These are phyloP conservation scores for Hyphodiscus hymeniophilus DNA, from an alignment of 495 filamentous ascomycete genomes.

Conservation along the genomic window DNA sequence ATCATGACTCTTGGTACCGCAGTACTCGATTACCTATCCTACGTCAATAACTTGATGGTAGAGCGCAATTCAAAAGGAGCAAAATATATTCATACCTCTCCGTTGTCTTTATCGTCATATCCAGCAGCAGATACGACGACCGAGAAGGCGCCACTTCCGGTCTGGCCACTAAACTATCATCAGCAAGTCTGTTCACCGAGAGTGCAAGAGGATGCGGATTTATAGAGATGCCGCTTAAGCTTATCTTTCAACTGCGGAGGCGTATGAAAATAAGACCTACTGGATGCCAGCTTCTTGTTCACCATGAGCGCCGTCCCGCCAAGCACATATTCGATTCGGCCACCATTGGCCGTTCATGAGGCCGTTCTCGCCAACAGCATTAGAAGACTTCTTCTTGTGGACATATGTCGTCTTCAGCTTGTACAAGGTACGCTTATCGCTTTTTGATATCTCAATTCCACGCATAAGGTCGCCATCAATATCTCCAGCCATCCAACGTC, in stretches of 20 bases:
- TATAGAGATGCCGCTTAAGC: too few species aligned
- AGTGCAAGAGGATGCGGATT: too few species aligned
- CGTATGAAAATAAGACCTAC: too few species aligned
- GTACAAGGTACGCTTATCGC: constrained; percentile 18
- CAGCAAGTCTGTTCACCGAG: too few species aligned
- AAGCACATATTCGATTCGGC: constrained; percentile 41
- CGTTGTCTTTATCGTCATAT: constrained; percentile 38
- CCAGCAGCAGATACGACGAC: constrained; percentile 34
- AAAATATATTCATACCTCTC: constrained; percentile 24
- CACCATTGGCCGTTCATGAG: constrained; percentile 50
- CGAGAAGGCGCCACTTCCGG: constrained; percentile 29
- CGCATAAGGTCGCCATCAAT: constrained; percentile 38
- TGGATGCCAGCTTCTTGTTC: constrained; percentile 40
- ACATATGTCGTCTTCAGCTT: constrained; percentile 23
- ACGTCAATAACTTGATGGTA: too few species aligned
- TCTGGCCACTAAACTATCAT: too few species aligned
- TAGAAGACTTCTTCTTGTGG: constrained; percentile 14
- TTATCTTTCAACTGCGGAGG: too few species aligned
- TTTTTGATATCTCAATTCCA: constrained; percentile 31
- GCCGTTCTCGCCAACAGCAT: constrained; percentile 35
- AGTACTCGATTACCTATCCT: constrained; percentile 35
- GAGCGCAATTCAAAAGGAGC: too few species aligned
- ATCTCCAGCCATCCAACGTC: constrained; percentile 28
- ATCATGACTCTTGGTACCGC: constrained; percentile 36
- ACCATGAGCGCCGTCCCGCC: constrained; percentile 52